Conservation (phyloP, 768 basidiomycete genomes). For the Panus rudis region DNA sequence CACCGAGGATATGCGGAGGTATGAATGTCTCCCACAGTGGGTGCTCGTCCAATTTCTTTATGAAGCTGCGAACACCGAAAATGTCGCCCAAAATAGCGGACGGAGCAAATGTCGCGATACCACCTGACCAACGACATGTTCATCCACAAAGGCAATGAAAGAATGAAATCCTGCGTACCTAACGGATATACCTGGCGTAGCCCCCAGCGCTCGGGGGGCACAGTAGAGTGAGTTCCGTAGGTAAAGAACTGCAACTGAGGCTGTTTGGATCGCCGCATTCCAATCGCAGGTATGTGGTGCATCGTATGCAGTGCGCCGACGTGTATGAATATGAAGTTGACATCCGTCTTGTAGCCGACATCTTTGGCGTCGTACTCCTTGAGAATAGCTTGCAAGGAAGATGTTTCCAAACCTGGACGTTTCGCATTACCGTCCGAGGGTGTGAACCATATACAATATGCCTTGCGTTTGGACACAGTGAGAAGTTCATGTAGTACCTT, state of each 20-base stretch:
- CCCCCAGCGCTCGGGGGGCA: slow-evolving; percentile 51
- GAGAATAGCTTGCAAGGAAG: slow-evolving; percentile 36
- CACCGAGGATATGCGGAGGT: slow-evolving; percentile 55
- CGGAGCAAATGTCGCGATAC: slow-evolving; percentile 66
- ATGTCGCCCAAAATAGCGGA: slow-evolving; percentile 50
- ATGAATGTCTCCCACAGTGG: slow-evolving; percentile 67
- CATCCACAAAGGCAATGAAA: background rate
- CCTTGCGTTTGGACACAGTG: slow-evolving; percentile 22
- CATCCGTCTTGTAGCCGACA: slow-evolving; percentile 32
- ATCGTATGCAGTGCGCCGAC: slow-evolving; percentile 46
- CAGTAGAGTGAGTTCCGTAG: slow-evolving; percentile 56
- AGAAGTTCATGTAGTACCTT: slow-evolving; percentile 41
- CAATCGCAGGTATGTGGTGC: slow-evolving; percentile 41
- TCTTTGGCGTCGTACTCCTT: slow-evolving; percentile 34
- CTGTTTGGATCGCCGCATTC: slow-evolving; percentile 36
- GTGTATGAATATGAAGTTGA: slow-evolving; percentile 59
- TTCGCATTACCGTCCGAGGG: slow-evolving; percentile 24
- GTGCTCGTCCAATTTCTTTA: slow-evolving; percentile 48
- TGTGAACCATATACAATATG: slow-evolving; percentile 45
- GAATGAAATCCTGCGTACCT: slow-evolving; percentile 35
- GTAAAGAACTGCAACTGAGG: slow-evolving; percentile 53
- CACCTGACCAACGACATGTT: slow-evolving; percentile 38
- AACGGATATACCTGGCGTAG: slow-evolving; percentile 60
- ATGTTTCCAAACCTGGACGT: slow-evolving; percentile 35
- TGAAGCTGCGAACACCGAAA: slow-evolving; percentile 36